Base-by-base conservation (phyloP, 768 basidiomycete genomes). In the Harrya chromipes region DNA sequence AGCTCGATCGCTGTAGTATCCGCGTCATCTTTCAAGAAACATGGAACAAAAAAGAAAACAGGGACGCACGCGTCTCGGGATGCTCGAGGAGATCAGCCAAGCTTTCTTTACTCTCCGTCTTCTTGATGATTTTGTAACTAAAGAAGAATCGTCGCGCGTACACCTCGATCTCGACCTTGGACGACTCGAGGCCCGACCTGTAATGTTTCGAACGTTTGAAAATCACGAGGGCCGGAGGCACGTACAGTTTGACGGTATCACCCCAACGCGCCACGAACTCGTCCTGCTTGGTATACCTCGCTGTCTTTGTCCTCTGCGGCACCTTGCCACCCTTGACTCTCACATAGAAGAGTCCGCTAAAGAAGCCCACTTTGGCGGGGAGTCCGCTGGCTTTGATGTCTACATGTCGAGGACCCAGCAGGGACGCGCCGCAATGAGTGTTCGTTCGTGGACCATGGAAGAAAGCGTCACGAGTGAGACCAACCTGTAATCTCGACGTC, bases 381-480 rank as follows among this genome's bases (percentile, higher is more conserved):
- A 67, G 56, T 33, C 66, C 68, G 27, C 64, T 70, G n/a, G 66
- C 66, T 49, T 66, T 68, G 55, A 67, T 67, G 52, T 58, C 66
- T 67, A 33, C 1, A 9, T 16, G 29, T 33, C 33, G 5, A 33
- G 33, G 6, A 33, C 14, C 33, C 13, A 14, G 6, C 12, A 14
- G 11, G 31, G 13, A 14, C 31, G 31, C 13, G 8, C 33, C 33
- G 16, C 14, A 16, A 33, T 7, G 14, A 33, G 33, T 2, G 8
- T 29, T 29, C 11, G 29, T 29, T 4, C 29, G 29, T 13, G 29
- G 29, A 13, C 29, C 29, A 3, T 29, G 2, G 26, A 29, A 3
- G 12, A 29, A 10, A 9, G 26, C 26, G 26, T 26, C 26, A 26
- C 1, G 26, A 12, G 19, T 20, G 8, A 27, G 9, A 23, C 24